Conservation (phyloP, 768 basidiomycete species). For the Pisolithus sp. region DNA sequence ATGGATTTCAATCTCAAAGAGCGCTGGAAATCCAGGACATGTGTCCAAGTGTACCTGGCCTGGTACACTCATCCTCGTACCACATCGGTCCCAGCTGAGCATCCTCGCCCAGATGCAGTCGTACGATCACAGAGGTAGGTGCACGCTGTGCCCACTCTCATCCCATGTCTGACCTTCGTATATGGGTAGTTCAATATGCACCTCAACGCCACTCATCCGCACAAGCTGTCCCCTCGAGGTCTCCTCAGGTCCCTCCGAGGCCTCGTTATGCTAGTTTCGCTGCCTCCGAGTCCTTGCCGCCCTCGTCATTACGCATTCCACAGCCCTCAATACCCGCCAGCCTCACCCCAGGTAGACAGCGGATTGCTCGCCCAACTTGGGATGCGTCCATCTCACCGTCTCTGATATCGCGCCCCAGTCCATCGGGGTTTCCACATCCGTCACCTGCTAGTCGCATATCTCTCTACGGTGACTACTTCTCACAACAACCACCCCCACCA, state of each 20-base stretch:
- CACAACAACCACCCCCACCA: constrained; percentile 11
- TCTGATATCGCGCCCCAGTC: constrained; percentile 6
- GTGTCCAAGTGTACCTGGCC: too few relatives aligned
- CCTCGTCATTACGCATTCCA: neutral
- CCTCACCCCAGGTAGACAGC: constrained; percentile 20
- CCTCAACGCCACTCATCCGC: constrained; percentile 17
- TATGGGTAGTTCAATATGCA: constrained; percentile 9
- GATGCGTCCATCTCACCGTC: constrained; percentile 10
- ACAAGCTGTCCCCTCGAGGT: constrained; percentile 4
- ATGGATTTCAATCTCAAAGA: too few relatives aligned
- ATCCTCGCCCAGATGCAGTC: constrained; percentile 20
- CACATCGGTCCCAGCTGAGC: neutral
- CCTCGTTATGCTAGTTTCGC: constrained; percentile 18
- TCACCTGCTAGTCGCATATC: constrained; percentile 10
- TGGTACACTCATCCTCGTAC: too few relatives aligned
- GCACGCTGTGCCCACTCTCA: too few relatives aligned
- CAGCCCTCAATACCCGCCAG: constrained; percentile 16
- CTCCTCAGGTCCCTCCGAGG: constrained; percentile 8
- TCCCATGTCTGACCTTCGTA: too few relatives aligned
- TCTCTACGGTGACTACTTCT: constrained; percentile 24
- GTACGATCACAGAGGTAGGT: constrained; percentile 26
- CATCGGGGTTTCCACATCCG: constrained; percentile 5
- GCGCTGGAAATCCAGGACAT: too few relatives aligned
- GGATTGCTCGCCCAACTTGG: constrained; percentile 10
- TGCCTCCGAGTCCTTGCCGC: neutral